Evolutionary conservation across 108 stramenopile species (phyloP).

Genomic region (Nitzschia sp.): DNA sequence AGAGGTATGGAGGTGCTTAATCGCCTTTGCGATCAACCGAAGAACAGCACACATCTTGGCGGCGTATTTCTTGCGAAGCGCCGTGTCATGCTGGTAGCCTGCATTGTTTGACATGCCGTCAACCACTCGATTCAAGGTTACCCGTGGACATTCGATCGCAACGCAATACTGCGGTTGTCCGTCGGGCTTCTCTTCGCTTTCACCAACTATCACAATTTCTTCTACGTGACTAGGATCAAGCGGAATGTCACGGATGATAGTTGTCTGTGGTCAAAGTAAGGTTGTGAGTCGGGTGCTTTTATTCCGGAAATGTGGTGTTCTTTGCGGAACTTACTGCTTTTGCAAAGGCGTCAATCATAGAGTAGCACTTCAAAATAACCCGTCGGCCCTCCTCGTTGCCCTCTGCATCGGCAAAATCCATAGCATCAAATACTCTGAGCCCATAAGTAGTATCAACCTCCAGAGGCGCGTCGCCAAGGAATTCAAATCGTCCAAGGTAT

Average conservation of each 20-base stretch:
- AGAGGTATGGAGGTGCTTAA: slow-evolving; percentile 56
- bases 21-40: slow-evolving; percentile 57
- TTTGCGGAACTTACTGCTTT: slow-evolving; percentile 34
- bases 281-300: neutral
- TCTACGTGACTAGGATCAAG: slow-evolving; percentile 53
- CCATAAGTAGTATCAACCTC: slow-evolving; percentile 22
- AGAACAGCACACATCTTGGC: slow-evolving; percentile 61
- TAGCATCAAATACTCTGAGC: slow-evolving; percentile 62
- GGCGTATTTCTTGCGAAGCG: slow-evolving; percentile 53
- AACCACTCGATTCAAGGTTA: slow-evolving; percentile 61
- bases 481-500: slow-evolving; percentile 78
- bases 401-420: slow-evolving; percentile 55
- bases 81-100: slow-evolving; percentile 41
- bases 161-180: slow-evolving; percentile 43
- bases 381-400: slow-evolving; percentile 38
- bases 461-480: slow-evolving; percentile 40
- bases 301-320: no score
- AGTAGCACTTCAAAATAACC: slow-evolving; percentile 70
- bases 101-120: slow-evolving; percentile 63
- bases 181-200: slow-evolving; percentile 21
- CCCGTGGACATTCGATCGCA: slow-evolving; percentile 51
- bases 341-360: slow-evolving; percentile 33
- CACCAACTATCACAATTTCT: slow-evolving; percentile 50
- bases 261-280: slow-evolving; percentile 12
- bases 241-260: slow-evolving; percentile 2